Conservation (phyloP, 139 green algal genomes). For the Coelastrella sp. region DNA sequence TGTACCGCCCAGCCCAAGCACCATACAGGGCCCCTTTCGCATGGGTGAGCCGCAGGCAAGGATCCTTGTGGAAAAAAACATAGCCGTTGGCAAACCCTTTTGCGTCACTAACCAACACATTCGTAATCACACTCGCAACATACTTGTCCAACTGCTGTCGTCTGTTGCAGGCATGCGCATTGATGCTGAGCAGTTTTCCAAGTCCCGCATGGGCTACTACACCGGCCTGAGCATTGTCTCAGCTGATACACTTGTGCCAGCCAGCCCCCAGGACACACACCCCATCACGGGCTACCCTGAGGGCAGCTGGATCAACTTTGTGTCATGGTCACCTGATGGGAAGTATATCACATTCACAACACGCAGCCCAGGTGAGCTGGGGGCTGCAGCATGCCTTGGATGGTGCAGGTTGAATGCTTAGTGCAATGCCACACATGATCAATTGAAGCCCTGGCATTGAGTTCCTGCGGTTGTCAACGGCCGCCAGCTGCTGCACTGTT, state of each 20-base stretch:
- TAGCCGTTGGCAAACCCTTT: no score
- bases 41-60: no score
- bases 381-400: no score
- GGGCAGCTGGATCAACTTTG: conserved; percentile 73
- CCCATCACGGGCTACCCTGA: conserved; percentile 77
- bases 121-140: not conserved
- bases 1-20: no score
- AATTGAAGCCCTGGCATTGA: no score
- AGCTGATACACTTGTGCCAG: conserved; percentile 53
- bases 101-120: no score
- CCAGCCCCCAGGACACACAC: conserved; percentile 40
- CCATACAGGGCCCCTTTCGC: no score
- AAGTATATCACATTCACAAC: conserved; percentile 89
- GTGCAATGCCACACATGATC: not conserved
- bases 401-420: not conserved
- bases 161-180: conserved; percentile 84
- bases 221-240: conserved; percentile 62
- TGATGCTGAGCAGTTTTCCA: conserved; percentile 84
- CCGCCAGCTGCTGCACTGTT: no score
- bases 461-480: no score
- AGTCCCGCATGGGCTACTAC: conserved; percentile 87
- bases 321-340: conserved; percentile 84
- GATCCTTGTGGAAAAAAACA: no score
- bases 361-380: conserved; percentile 61
- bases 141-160: not conserved